Evolutionary conservation across 2,329 filamentous ascomycete genomes (phyloP).

Genomic region (Penicillium polonicum): DNA sequence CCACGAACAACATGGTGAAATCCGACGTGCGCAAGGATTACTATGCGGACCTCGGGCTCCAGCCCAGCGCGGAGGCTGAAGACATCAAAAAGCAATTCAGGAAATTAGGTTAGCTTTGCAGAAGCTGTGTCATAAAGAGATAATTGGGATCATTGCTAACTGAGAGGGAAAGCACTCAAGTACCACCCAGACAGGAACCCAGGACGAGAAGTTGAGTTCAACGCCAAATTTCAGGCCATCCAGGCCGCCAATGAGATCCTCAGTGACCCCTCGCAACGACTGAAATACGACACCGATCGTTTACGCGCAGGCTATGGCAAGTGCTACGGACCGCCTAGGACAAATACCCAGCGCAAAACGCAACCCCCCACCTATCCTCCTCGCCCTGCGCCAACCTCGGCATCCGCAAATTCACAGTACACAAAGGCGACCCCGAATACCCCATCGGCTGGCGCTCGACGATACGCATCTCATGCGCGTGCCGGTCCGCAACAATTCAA

Average conservation of each 20-base stretch:
- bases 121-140: background rate
- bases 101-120: conserved; percentile 64
- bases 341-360: conserved; percentile 31
- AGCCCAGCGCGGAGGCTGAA: conserved; percentile 63
- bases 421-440: conserved; percentile 27
- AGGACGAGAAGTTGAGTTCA: conserved; percentile 75
- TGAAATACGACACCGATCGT: conserved; percentile 63
- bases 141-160: background rate
- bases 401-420: conserved; percentile 16
- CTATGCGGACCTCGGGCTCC: conserved; percentile 78
- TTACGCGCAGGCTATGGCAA: conserved; percentile 50
- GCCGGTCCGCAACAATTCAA: conserved; percentile 43
- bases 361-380: conserved; percentile 26
- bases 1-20: conserved; percentile 61
- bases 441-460: conserved; percentile 40
- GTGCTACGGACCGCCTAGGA: conserved; percentile 32
- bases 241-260: conserved; percentile 81
- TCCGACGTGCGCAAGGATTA: conserved; percentile 71
- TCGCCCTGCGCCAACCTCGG: conserved; percentile 26
- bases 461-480: conserved; percentile 43
- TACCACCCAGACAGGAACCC: conserved; percentile 90
- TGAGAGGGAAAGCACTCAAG: conserved; percentile 62
- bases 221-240: conserved; percentile 80
- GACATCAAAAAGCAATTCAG: conserved; percentile 86
- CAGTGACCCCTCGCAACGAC: conserved; percentile 57